A percentile compares a stretch with the other conserved stretches of the same genome.
phyloP scores from a whole-genome alignment of 306 rosid species.

The Rosa multiflora region DNA sequence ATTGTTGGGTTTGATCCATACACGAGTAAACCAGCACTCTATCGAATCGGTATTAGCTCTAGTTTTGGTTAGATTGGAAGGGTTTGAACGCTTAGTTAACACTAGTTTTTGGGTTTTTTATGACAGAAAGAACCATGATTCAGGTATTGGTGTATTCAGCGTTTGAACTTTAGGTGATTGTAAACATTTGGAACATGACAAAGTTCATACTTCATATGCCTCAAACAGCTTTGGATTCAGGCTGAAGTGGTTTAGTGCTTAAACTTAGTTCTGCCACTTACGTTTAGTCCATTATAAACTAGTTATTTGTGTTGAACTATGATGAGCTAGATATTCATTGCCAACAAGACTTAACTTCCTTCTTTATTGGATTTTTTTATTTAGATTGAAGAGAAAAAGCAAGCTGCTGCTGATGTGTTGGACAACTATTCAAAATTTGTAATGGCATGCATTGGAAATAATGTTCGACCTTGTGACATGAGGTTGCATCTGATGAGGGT shows the following conservation, averaged over 20 bases:
- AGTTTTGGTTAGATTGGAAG: neutral
- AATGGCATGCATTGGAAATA: constrained; percentile 75
- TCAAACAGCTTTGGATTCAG: neutral
- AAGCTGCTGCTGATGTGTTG: constrained; percentile 86
- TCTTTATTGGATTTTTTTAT: constrained; percentile 1
- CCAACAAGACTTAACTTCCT: neutral
- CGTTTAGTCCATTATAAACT: neutral
- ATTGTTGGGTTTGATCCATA: constrained; percentile 95
- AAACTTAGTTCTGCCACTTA: neutral
- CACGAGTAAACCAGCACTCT: constrained; percentile 59
- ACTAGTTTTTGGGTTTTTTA: neutral
- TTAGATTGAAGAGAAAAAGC: constrained; percentile 72
- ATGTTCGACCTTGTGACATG: constrained; percentile 73
- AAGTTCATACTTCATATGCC: neutral
- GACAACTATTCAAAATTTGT: constrained; percentile 82
- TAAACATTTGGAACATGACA: neutral
- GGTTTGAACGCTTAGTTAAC: neutral
- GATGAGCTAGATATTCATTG: constrained; percentile 8
- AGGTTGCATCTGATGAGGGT: constrained; percentile 97
- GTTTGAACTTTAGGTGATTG: neutral
- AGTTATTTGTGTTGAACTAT: neutral
- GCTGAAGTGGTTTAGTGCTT: neutral
- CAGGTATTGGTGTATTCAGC: neutral
- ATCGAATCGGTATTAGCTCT: constrained; percentile 28
- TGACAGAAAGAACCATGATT: neutral